These are phyloP conservation scores for Grosmannia clavigera DNA, from an alignment of 2,329 filamentous ascomycete species.

Conservation along the genomic window DNA sequence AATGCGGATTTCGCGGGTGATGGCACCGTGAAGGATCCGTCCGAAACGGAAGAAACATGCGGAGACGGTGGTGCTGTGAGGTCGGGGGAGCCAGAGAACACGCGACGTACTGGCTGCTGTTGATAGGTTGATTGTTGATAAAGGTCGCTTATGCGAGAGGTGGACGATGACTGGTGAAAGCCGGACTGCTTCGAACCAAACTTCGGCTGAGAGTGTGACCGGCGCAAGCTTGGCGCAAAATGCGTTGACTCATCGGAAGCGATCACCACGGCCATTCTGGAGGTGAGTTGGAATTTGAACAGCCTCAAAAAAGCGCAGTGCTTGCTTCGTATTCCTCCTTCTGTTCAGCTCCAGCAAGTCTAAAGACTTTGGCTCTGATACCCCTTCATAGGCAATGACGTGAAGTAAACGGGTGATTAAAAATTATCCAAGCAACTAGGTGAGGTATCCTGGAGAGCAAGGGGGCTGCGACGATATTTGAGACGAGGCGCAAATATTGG, in stretches of 20 bases:
- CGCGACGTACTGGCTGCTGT: constrained; percentile 10
- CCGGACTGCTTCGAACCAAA: constrained; percentile 32
- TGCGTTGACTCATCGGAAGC: constrained; percentile 44
- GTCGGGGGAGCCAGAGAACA: constrained; percentile 32
- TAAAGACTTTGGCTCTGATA: neutral
- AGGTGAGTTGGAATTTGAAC: neutral
- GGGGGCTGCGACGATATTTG: neutral
- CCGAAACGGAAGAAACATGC: constrained; percentile 36
- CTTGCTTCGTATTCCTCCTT: neutral
- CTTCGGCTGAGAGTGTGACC: constrained; percentile 49
- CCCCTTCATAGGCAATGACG: neutral
- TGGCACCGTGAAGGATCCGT: constrained; percentile 42
- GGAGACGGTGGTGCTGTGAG: constrained; percentile 48
- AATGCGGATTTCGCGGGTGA: constrained; percentile 39
- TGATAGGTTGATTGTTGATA: constrained; percentile 24
- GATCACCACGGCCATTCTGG: constrained; percentile 42
- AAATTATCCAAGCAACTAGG: neutral
- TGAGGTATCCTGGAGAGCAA: neutral
- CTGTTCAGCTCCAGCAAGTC: neutral
- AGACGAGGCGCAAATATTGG: neutral
- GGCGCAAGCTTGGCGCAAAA: constrained; percentile 42
- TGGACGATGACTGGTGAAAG: constrained; percentile 33
- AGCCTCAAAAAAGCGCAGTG: neutral
- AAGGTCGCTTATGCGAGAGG: constrained; percentile 33
- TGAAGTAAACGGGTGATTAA: neutral